A percentile compares a stretch with the other conserved stretches of the same genome.
Evolutionary conservation across 2,329 filamentous ascomycete species (phyloP).

Genomic region (Phoma herbarum): DNA sequence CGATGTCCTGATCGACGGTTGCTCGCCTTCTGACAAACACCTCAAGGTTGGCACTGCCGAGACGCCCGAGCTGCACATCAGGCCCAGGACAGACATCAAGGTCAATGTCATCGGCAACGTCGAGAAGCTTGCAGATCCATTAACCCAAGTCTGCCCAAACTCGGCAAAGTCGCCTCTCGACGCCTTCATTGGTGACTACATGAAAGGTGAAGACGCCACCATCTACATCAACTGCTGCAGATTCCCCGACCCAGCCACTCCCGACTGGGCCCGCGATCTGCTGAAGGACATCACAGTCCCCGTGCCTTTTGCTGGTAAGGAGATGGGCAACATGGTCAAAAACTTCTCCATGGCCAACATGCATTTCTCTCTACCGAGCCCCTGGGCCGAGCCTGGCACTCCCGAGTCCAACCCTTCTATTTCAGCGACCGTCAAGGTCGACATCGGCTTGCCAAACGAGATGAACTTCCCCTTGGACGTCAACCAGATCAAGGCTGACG

Average conservation of each 20-base stretch:
- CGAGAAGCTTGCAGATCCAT: conserved; percentile 73
- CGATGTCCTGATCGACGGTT: conserved; percentile 85
- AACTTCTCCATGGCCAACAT: conserved; percentile 89
- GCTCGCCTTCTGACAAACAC: conserved; percentile 72
- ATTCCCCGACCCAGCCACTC: conserved; percentile 71
- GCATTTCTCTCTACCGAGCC: conserved; percentile 84
- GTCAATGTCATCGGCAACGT: conserved; percentile 77
- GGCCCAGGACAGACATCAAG: conserved; percentile 72
- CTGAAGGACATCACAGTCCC: conserved; percentile 84
- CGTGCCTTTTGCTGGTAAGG: conserved; percentile 81
- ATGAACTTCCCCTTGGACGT: conserved; percentile 88
- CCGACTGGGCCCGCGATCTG: conserved; percentile 82
- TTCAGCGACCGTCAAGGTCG: conserved; percentile 81
- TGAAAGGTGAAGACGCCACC: conserved; percentile 79
- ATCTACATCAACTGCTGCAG: conserved; percentile 85
- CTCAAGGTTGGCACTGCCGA: conserved; percentile 81
- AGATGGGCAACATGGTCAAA: conserved; percentile 82
- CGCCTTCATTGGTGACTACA: conserved; percentile 78
- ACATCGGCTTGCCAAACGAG: conserved; percentile 81
- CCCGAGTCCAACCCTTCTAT: conserved; percentile 79
- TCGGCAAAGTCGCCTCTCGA: conserved; percentile 85
- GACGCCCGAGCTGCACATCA: conserved; percentile 72
- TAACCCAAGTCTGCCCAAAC: conserved; percentile 78
- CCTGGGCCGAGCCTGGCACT: conserved; percentile 76
- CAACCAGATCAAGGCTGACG: conserved; percentile 75